These are phyloP conservation scores for Marsdenia floribunda DNA, from an alignment of 257 asterid species.

Conservation along the genomic window DNA sequence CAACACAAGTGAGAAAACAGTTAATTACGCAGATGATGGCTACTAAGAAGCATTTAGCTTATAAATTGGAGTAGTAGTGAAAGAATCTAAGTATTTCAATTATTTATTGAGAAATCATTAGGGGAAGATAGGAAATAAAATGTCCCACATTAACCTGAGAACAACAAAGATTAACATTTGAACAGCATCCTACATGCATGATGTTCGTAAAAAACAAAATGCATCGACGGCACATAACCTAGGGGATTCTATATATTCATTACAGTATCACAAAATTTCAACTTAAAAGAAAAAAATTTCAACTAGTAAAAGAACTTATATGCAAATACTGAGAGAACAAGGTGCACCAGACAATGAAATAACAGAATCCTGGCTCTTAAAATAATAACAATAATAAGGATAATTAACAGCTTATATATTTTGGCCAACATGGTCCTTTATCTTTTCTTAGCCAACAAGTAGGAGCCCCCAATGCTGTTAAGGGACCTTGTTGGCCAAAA, in stretches of 20 bases:
- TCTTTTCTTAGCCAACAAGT: too few relatives aligned
- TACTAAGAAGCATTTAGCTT: slow-evolving; percentile 2
- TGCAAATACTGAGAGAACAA: not conserved
- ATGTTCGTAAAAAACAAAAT: not conserved
- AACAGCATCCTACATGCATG: not conserved
- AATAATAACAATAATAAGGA: not conserved
- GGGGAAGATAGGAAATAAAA: not conserved
- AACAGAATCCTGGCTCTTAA: not conserved
- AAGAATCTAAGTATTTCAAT: slow-evolving; percentile 1
- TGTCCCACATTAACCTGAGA: not conserved
- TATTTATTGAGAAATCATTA: not conserved
- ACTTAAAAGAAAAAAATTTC: not conserved
- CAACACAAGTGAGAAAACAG: slow-evolving; percentile 14
- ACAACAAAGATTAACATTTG: not conserved
- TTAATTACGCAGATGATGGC: slow-evolving; percentile 19
- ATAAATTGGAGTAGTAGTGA: not conserved
- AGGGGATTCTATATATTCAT: not conserved
- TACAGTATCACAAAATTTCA: not conserved
- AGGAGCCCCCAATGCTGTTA: too few relatives aligned
- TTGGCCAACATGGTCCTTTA: too few relatives aligned
- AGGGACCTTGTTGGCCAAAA: too few relatives aligned
- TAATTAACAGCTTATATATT: too few relatives aligned
- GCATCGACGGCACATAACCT: not conserved
- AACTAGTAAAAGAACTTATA: not conserved
- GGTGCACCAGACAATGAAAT: not conserved